Evolutionary conservation across 1,139 yeast species (phyloP), one percentile per base, ranked within the genome.

Genomic region (Suhomyces coccinellae): DNA sequence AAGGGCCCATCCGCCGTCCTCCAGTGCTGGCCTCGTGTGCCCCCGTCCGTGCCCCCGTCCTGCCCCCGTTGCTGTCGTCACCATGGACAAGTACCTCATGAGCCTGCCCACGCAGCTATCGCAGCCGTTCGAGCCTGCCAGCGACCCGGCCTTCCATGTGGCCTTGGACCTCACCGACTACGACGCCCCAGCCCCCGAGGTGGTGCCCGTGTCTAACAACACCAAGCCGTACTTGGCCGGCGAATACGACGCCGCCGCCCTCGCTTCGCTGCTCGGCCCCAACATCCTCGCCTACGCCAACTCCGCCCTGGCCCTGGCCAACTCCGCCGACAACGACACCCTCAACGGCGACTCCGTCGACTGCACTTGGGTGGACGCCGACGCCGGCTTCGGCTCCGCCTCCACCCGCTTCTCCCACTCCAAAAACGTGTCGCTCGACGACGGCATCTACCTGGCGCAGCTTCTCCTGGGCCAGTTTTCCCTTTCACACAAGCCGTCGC

Each of bases 41-140:
- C 36, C 20, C 32, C 32, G 32, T 20, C 20, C 13, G n/a, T 28
- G 32, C 31, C 24, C 13, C 38, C 14, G 9, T n/a, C n/a, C 17
- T 31, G 28, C 22, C 29, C 12, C 15, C 30, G 4, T 6, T 13
- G n/a, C n/a, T n/a, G n/a, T n/a, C 12, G 22, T 27, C 45, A 34
- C 17, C 40, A 73, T 73, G 78, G 78, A 73, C 47, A 71, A 72
- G 52, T 72, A 63, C 53, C 65, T 73, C 43, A 65, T 73, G 71
- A 71, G 77, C 58, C 71, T 76, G 33, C 79, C 78, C 16, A 61
- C 71, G 31, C 73, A 62, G 59, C 60, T 65, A 53, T 57, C 69
- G 9, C 74, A 70, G 52, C 71, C 66, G 33, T 63, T 67, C 46
- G 70, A 71, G 34, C 51, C 52, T 43, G 46, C 38, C 46, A 45